These are phyloP conservation scores for Hortiboletus flavorubellus DNA, from an alignment of 768 basidiomycete species.

Conservation along the genomic window DNA sequence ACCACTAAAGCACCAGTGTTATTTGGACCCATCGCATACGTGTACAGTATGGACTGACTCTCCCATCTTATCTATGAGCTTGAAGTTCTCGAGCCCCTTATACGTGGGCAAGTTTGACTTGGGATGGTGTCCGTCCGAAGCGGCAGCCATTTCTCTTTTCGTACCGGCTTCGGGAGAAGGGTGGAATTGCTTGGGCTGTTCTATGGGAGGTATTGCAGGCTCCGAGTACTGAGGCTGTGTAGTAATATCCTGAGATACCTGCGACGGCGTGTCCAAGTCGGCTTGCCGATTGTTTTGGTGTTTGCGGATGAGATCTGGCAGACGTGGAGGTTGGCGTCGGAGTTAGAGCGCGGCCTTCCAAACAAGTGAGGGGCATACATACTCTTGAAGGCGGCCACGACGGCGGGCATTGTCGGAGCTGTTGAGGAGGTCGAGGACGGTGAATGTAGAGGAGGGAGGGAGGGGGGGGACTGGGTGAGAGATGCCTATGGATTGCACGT, in stretches of 20 bases:
- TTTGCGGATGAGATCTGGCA: slow-evolving; percentile 67
- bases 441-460: background rate
- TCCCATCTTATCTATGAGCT: slow-evolving; percentile 84
- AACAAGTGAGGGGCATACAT: slow-evolving; percentile 21
- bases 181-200: slow-evolving; percentile 35
- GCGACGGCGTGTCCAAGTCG: slow-evolving; percentile 27
- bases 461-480: slow-evolving; percentile 2
- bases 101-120: slow-evolving; percentile 81
- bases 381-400: slow-evolving; percentile 92
- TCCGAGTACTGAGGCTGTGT: slow-evolving; percentile 39
- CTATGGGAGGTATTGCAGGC: slow-evolving; percentile 32
- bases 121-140: slow-evolving; percentile 70
- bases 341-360: slow-evolving; percentile 11
- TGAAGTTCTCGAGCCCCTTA: slow-evolving; percentile 79
- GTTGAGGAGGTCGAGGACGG: slow-evolving; percentile 7
- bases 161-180: slow-evolving; percentile 15
- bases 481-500: slow-evolving; percentile 14
- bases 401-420: slow-evolving; percentile 54
- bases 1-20: slow-evolving; percentile 49
- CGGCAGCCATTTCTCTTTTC: slow-evolving; percentile 42
- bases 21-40: slow-evolving; percentile 7
- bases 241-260: slow-evolving; percentile 19
- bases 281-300: slow-evolving; percentile 63
- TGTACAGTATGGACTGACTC: slow-evolving; percentile 56
- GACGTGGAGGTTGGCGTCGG: slow-evolving; percentile 20